Conservation (phyloP, 345 rosid genomes). For the Microcos paniculata region DNA sequence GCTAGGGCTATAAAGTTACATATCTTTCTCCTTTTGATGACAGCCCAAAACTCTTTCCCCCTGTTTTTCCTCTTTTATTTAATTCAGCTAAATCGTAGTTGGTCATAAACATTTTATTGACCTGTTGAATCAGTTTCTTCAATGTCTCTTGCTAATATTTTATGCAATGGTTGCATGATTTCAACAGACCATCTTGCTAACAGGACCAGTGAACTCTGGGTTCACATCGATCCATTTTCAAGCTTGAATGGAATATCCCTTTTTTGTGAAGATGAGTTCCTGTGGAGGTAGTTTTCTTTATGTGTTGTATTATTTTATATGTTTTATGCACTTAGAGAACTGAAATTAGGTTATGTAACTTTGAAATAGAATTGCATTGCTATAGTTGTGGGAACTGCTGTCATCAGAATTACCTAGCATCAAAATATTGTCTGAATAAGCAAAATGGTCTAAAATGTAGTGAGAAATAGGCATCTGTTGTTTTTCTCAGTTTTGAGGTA, state of each 20-base stretch:
- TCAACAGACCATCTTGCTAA: slow-evolving; percentile 45
- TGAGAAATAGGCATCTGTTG: too few species aligned
- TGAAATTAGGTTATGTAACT: neutral
- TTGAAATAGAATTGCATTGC: neutral
- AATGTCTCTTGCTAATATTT: neutral
- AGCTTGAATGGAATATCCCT: slow-evolving; percentile 98
- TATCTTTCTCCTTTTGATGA: neutral
- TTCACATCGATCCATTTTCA: slow-evolving; percentile 86
- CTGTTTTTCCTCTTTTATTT: neutral
- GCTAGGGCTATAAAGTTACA: neutral
- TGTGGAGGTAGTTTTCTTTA: slow-evolving; percentile 63
- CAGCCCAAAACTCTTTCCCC: neutral
- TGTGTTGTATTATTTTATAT: neutral
- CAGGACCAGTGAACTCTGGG: slow-evolving; percentile 48
- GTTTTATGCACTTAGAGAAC: neutral
- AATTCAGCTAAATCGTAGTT: neutral
- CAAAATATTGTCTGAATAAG: too few species aligned
- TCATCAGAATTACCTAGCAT: too few species aligned
- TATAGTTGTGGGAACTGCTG: neutral
- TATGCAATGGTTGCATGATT: slow-evolving; percentile 7
- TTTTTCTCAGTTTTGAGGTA: too few species aligned
- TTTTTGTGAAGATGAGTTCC: slow-evolving; percentile 72
- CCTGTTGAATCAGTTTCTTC: slow-evolving; percentile 4
- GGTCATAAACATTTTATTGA: neutral
- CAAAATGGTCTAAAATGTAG: too few species aligned